Conservation (phyloP, 257 asterid genomes). For the Hygrophila difformis region DNA sequence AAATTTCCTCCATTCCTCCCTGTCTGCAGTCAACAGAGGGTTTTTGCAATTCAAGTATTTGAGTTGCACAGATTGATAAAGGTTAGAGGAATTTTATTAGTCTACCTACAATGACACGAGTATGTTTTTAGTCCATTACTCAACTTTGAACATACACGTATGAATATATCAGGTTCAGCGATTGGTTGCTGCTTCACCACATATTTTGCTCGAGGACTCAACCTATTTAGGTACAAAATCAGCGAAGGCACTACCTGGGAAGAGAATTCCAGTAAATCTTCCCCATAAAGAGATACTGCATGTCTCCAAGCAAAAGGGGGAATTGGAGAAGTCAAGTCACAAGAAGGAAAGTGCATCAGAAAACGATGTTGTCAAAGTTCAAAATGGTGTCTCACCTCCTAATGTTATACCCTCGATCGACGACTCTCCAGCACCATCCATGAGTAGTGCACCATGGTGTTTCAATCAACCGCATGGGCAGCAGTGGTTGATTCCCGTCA, state of each 20-base stretch:
- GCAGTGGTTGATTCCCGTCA: slow-evolving; percentile 82
- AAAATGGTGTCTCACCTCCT: slow-evolving; percentile 24
- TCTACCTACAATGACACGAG: neutral
- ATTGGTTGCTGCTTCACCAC: slow-evolving; percentile 61
- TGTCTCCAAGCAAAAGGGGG: slow-evolving; percentile 33
- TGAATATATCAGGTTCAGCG: slow-evolving; percentile 77
- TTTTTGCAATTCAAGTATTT: slow-evolving; percentile 77
- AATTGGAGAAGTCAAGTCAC: slow-evolving; percentile 28
- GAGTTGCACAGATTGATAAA: slow-evolving; percentile 85
- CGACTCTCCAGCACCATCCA: slow-evolving; percentile 14
- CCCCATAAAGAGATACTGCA: slow-evolving; percentile 28
- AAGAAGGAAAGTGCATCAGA: slow-evolving; percentile 43
- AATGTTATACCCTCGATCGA: neutral
- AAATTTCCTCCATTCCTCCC: slow-evolving; percentile 1
- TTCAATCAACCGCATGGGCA: slow-evolving; percentile 53
- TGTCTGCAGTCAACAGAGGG: slow-evolving; percentile 83
- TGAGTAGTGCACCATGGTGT: slow-evolving; percentile 37
- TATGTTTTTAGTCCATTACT: neutral
- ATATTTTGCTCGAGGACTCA: slow-evolving; percentile 36
- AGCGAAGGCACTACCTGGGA: slow-evolving; percentile 20
- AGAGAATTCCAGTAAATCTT: slow-evolving; percentile 28
- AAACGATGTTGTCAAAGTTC: slow-evolving; percentile 31
- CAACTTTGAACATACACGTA: neutral
- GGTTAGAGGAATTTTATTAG: slow-evolving; percentile 30
- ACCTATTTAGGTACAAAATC: slow-evolving; percentile 34